These are phyloP conservation scores for Russula emetica DNA, from an alignment of 768 basidiomycete genomes.

Conservation along the genomic window DNA sequence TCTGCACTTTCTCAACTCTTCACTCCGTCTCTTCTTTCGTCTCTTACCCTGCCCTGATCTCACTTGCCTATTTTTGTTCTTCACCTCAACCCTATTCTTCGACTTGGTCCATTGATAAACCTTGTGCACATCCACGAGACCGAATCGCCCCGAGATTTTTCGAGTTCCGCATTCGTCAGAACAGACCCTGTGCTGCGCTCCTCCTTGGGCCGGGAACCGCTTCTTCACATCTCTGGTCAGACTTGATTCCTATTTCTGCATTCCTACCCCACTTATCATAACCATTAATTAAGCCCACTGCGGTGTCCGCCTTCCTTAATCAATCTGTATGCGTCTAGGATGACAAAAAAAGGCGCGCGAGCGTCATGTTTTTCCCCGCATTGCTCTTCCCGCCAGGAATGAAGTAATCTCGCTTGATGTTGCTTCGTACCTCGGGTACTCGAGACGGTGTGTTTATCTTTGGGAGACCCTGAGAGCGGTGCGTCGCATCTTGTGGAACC, in stretches of 20 bases:
- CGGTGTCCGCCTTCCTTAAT: too few relatives aligned
- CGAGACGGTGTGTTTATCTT: not conserved
- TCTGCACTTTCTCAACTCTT: too few relatives aligned
- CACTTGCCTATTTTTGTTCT: not conserved
- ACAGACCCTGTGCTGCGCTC: not conserved
- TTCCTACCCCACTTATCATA: too few relatives aligned
- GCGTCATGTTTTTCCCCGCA: constrained; percentile 5
- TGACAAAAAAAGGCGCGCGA: not conserved
- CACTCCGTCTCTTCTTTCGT: too few relatives aligned
- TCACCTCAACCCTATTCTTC: too few relatives aligned
- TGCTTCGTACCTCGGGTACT: not conserved
- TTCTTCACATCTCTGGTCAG: not conserved
- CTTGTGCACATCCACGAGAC: not conserved
- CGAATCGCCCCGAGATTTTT: not conserved
- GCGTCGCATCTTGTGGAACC: not conserved
- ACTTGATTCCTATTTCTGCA: not conserved
- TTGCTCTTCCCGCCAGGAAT: not conserved
- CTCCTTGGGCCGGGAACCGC: too few relatives aligned
- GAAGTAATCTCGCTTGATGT: not conserved
- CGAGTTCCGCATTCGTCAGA: constrained; percentile 15
- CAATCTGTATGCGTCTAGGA: not conserved
- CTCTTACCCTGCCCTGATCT: not conserved
- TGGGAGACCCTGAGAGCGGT: not conserved
- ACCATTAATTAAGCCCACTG: too few relatives aligned
- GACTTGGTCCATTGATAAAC: too few relatives aligned